These are phyloP conservation scores for Aspergillus leporis DNA, from an alignment of 495 filamentous ascomycete species.

Conservation along the genomic window DNA sequence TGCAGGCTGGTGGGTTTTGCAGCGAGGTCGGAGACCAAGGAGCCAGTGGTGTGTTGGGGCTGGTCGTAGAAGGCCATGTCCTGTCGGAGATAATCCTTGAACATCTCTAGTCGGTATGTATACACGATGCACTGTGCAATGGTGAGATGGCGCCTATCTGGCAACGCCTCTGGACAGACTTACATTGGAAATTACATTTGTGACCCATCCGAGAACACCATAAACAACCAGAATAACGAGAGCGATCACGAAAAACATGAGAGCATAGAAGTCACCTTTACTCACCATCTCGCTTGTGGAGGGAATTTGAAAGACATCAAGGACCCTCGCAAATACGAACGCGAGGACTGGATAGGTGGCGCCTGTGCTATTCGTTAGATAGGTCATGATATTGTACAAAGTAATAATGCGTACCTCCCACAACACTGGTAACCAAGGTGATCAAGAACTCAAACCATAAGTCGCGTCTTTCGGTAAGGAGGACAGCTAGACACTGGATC, in stretches of 20 bases:
- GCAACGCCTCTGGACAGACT: neutral
- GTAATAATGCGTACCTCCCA: neutral
- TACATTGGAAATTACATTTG: slow-evolving; percentile 19
- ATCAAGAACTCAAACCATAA: slow-evolving; percentile 1
- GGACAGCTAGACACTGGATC: neutral
- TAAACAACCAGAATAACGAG: slow-evolving; percentile 48
- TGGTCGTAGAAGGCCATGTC: slow-evolving; percentile 52
- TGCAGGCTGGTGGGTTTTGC: slow-evolving; percentile 57
- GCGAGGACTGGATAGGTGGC: neutral
- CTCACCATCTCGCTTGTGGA: neutral
- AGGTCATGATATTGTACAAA: neutral
- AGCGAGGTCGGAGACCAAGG: slow-evolving; percentile 47
- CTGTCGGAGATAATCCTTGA: slow-evolving; percentile 47
- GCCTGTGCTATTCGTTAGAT: neutral
- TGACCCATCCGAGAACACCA: slow-evolving; percentile 7
- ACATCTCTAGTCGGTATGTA: slow-evolving; percentile 41
- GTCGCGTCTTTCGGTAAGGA: neutral
- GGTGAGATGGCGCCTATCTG: neutral
- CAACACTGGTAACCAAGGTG: slow-evolving; percentile 2
- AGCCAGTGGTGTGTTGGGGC: slow-evolving; percentile 40
- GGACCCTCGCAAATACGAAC: neutral
- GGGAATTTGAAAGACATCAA: slow-evolving; percentile 1
- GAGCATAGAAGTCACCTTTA: slow-evolving; percentile 41
- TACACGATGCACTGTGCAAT: slow-evolving; percentile 31
- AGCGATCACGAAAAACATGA: slow-evolving; percentile 56